Evolutionary conservation across 371 early-diverging fungal species (phyloP), one percentile per base, ranked within the genome.

Genomic region (Cokeromyces recurvatus): DNA sequence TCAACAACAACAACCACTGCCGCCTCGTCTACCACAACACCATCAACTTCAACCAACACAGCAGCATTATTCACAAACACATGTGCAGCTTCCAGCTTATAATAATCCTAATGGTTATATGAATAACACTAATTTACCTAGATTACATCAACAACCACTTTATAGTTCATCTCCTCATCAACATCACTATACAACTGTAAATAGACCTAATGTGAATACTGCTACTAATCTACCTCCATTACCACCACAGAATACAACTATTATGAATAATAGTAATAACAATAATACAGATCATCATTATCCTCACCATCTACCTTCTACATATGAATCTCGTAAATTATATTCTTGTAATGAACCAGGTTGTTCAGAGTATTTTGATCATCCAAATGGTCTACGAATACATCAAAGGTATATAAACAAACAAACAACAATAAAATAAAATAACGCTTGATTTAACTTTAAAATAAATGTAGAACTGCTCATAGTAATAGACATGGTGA

Each of bases 331-430:
- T 21, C 57, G 57, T 46, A 57, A 57, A 46, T 11, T 57, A 15
- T 57, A 32, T 37, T 34, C 31, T 12, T 57, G 57, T 21, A 46
- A 45, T 19, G 57, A 57, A 11, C 50, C 56, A 6, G 50, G 46
- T 19, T 57, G 57, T 27, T 42, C 46, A 22, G 51, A 57, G 31
- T 43, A 42, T 9, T 57, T 57, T 46, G 57, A 57, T 23, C 51
- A 46, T 16, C 16, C 51, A 3, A 36, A 32, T 32, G 43, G 16
- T 22, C 43, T 57, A 51, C 46, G 51, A 32, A 37, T 46, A 46
- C 57, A 57, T 51, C 57, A 57, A 51, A 57, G 51, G 57, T 57
- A 55, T 34, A 15, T 5, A n/a, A n/a, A n/a, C n/a, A n/a, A n/a
- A n/a, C n/a, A n/a, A n/a, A n/a, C 29, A 27, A 27, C 29, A 27